Evolutionary conservation across 2,329 filamentous ascomycete genomes (phyloP), one percentile per base, ranked within the genome.

Genomic region (Colletotrichum sp.): DNA sequence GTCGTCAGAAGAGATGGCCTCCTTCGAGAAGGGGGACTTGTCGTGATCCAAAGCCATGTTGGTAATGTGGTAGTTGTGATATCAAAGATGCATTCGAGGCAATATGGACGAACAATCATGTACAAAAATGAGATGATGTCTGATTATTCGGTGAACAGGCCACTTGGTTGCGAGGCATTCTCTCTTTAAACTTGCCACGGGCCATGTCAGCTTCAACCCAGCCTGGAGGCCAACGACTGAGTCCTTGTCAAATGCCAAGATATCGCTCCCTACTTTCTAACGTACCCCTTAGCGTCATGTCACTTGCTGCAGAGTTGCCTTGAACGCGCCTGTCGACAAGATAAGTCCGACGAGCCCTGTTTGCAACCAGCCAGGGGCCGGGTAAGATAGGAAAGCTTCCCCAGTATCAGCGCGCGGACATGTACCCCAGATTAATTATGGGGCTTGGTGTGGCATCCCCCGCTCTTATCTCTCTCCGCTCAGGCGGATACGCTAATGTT

Each of bases 371-470:
- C 63, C 21, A 24, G 24, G 36, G 34, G 15, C 7, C 57, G 28
- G 13, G 26, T 52, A 15, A 70, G 68, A 70, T 70, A 70, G 68
- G 68, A 70, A 70, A 70, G 68, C 57, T 70, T 63, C 30, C 68
- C 68, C 68, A 49, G 68, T 70, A 64, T 64, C 68, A 34, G 28
- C 15, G 57, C 36, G 57, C n/a, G 59, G 32, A 32, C 57, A 63
- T 63, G 57, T 70, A 52, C 68, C 68, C 68, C 57, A 52, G 68
- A 52, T 70, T 70, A 63, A 63, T 49, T 63, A 32, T 70, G 68
- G 68, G 57, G 26, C 34, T 13, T 13, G n/a, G 57, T 18, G 26
- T 52, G 26, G 32, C 26, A n/a, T 52, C 59, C 68, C 57, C 68
- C 68, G 57, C 36, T 55, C 64, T 67, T 67, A 67, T 67, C 64